A percentile compares a stretch with the other conserved stretches of the same genome.
phyloP scores from a whole-genome alignment of 257 asterid genomes.

The Ligustrum vulgare region DNA sequence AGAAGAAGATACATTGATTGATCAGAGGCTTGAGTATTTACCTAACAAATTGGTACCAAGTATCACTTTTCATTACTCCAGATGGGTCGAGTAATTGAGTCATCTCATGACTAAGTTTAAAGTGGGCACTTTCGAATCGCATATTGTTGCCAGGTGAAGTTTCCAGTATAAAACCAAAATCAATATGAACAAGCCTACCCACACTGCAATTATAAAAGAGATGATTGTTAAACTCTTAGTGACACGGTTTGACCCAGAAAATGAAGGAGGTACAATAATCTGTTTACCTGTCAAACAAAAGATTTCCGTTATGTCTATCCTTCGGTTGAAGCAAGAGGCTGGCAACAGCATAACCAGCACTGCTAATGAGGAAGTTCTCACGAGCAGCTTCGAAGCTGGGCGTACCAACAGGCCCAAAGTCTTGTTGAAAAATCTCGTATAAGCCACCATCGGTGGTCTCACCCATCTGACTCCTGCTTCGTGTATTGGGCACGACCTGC shows the following conservation, averaged over 20 bases:
- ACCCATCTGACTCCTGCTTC: constrained; percentile 99
- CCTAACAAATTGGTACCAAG: constrained; percentile 91
- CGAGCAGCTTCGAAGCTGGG: constrained; percentile 97
- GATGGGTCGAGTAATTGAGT: constrained; percentile 98
- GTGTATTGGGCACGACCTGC: constrained; percentile 94
- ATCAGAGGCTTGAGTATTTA: constrained; percentile 20
- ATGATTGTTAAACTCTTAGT: constrained; percentile 13
- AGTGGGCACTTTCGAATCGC: constrained; percentile 98
- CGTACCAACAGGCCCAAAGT: constrained; percentile 96
- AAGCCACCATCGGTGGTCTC: constrained; percentile 99
- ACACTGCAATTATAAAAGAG: constrained; percentile 50
- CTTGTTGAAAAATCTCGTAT: constrained; percentile 97
- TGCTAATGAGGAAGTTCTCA: constrained; percentile 90
- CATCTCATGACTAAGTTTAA: constrained; percentile 98
- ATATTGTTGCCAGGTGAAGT: constrained; percentile 95
- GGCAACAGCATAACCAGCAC: constrained; percentile 99
- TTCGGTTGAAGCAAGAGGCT: constrained; percentile 99
- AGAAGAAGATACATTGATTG: constrained; percentile 1
- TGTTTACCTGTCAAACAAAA: constrained; percentile 87
- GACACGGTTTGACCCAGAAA: neutral
- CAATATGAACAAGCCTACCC: constrained; percentile 98
- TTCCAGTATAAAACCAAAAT: constrained; percentile 96
- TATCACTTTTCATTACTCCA: constrained; percentile 93
- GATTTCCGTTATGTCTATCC: constrained; percentile 99
- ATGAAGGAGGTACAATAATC: neutral